Percentiles rank a stretch among this genome's conserved stretches.
phyloP scores from a whole-genome alignment of 2,329 filamentous ascomycete genomes.

The Colletotrichum orchidophilum region DNA sequence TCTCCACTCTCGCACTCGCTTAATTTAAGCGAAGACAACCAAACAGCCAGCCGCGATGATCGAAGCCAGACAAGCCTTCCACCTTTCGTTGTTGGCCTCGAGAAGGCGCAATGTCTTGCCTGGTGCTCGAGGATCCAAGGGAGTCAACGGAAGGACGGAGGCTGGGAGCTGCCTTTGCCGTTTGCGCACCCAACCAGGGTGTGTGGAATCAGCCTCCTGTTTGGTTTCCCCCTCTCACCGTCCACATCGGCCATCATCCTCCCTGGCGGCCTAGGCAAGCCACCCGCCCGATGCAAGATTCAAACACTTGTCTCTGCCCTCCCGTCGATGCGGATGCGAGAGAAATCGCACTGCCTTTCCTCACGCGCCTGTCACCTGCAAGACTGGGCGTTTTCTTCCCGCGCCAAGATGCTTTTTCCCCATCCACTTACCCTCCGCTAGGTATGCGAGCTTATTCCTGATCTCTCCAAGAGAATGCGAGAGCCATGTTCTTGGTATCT shows the following conservation, averaged over 20 bases:
- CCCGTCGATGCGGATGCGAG: background rate
- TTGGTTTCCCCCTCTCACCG: background rate
- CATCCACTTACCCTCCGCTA: background rate
- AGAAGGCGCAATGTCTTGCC: background rate
- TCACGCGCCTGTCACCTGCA: background rate
- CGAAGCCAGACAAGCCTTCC: background rate
- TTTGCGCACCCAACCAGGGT: background rate
- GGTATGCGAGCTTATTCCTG: background rate
- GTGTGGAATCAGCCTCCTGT: background rate
- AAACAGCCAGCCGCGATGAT: background rate
- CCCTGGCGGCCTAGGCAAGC: background rate
- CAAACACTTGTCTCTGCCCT: background rate
- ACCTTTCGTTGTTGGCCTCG: background rate
- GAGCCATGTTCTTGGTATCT: background rate
- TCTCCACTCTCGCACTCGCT: slow-evolving; percentile 21
- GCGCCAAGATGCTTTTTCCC: background rate
- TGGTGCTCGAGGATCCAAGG: background rate
- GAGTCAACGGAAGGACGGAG: background rate
- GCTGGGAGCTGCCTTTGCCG: background rate
- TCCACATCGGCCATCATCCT: background rate
- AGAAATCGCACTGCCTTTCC: background rate
- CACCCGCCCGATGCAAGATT: background rate
- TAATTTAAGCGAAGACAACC: slow-evolving; percentile 17
- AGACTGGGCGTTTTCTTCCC: background rate
- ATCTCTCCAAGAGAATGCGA: slow-evolving; percentile 2